phyloP scores from a whole-genome alignment of 371 early-diverging fungal genomes.

The Rhizomucor pusillus region DNA sequence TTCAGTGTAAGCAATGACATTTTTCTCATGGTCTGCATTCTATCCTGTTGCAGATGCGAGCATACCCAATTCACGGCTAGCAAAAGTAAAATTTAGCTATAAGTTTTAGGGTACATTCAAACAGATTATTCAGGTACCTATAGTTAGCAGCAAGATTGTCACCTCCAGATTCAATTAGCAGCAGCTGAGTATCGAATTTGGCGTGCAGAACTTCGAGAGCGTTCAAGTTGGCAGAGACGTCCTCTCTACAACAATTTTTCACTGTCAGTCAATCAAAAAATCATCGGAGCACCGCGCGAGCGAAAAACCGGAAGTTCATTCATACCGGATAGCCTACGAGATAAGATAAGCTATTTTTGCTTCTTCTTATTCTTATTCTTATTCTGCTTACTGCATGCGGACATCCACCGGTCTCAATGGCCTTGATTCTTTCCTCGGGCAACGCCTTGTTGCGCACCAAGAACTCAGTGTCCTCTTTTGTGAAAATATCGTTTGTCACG shows the following conservation, averaged over 20 bases:
- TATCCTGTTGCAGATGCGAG: too few relatives aligned
- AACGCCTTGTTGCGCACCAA: conserved; percentile 84
- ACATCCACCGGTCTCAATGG: conserved; percentile 94
- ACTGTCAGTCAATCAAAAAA: neutral
- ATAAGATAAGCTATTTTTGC: conserved; percentile 10
- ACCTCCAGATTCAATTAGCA: conserved; percentile 91
- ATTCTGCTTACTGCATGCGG: conserved; percentile 84
- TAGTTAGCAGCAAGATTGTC: conserved; percentile 95
- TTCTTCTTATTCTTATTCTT: neutral
- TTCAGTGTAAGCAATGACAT: neutral
- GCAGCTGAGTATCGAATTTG: conserved; percentile 75
- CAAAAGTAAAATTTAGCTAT: neutral
- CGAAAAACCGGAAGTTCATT: neutral
- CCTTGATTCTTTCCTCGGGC: conserved; percentile 80
- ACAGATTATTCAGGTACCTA: conserved; percentile 49
- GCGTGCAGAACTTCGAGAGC: conserved; percentile 87
- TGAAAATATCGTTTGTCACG: conserved; percentile 87
- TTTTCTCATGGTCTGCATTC: neutral
- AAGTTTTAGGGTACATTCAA: too few relatives aligned
- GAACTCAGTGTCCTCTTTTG: conserved; percentile 92
- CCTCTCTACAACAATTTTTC: conserved; percentile 65
- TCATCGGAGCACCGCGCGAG: neutral
- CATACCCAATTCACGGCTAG: conserved; percentile 50
- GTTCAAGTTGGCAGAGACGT: conserved; percentile 91
- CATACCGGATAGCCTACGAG: conserved; percentile 47